Conservation (phyloP, 2,329 filamentous ascomycete species). For the Tolypocladium ophioglossoides region DNA sequence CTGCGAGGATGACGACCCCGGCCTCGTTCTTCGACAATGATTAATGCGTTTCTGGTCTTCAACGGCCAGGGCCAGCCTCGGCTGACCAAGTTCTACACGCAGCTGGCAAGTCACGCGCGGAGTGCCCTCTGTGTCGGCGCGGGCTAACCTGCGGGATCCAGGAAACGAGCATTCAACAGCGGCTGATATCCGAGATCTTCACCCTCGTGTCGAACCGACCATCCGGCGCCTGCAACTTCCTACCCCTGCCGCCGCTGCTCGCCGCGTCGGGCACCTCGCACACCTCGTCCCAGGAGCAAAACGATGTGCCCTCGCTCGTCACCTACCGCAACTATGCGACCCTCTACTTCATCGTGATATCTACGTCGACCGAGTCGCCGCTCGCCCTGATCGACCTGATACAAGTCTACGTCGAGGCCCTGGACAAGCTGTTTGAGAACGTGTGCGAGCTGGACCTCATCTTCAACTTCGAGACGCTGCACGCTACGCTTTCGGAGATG, state of each 20-base stretch:
- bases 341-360: constrained; percentile 97
- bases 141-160: constrained; percentile 24
- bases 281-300: constrained; percentile 58
- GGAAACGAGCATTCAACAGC: constrained; percentile 96
- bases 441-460: constrained; percentile 97
- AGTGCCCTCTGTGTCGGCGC: neutral
- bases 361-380: constrained; percentile 89
- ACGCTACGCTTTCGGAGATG: constrained; percentile 87
- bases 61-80: constrained; percentile 96
- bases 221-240: constrained; percentile 91
- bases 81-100: constrained; percentile 97
- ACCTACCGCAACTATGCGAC: constrained; percentile 98
- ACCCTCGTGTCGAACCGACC: constrained; percentile 87
- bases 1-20: neutral
- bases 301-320: constrained; percentile 87
- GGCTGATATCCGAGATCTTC: constrained; percentile 95
- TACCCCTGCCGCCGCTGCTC: constrained; percentile 63
- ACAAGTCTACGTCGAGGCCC: constrained; percentile 92
- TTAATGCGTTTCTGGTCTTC: constrained; percentile 97
- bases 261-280: constrained; percentile 51
- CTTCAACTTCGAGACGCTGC: constrained; percentile 96
- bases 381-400: constrained; percentile 93
- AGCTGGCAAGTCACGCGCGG: constrained; percentile 51
- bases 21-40: constrained; percentile 49
- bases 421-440: constrained; percentile 94